Percentiles rank a stretch among this genome's conserved stretches.
Conservation (phyloP, 1,284 basidiomycete genomes). For the Boletellus deceptivus region DNA sequence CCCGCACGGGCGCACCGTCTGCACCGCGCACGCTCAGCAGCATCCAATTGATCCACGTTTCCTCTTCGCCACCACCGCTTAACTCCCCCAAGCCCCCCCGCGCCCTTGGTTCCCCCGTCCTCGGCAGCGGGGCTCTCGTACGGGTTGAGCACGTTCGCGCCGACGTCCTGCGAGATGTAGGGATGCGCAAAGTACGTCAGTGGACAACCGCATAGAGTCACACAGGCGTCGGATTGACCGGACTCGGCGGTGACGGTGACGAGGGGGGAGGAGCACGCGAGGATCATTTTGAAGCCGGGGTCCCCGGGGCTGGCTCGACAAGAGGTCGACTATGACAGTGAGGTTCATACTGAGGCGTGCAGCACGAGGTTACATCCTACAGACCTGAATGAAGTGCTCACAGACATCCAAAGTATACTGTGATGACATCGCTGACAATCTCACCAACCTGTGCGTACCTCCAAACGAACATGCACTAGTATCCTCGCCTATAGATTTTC, state of each 20-base stretch:
- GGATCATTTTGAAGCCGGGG: constrained; percentile 22
- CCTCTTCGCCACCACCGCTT: constrained; percentile 26
- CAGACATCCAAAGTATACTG: background rate
- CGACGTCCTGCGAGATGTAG: constrained; percentile 54
- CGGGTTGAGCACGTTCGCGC: constrained; percentile 61
- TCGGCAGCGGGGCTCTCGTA: constrained; percentile 50
- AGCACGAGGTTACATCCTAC: no score
- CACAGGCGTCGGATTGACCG: constrained; percentile 1
- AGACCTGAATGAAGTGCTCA: background rate
- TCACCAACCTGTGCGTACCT: no score
- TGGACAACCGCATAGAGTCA: constrained; percentile 39
- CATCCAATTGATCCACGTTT: constrained; percentile 50
- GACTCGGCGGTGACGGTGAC: background rate
- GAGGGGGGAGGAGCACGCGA: constrained; percentile 17
- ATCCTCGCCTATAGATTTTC: no score
- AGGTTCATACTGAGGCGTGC: constrained; percentile 9
- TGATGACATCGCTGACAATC: background rate
- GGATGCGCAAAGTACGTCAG: constrained; percentile 65
- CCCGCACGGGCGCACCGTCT: constrained; percentile 69
- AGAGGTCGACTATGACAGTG: constrained; percentile 27
- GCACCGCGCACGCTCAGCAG: constrained; percentile 55
- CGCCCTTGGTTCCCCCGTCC: constrained; percentile 8
- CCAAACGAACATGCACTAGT: no score
- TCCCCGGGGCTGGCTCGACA: constrained; percentile 26
- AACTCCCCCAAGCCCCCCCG: constrained; percentile 43